Evolutionary conservation across 2,329 filamentous ascomycete species (phyloP).

Genomic region (Colletotrichum australisinense): DNA sequence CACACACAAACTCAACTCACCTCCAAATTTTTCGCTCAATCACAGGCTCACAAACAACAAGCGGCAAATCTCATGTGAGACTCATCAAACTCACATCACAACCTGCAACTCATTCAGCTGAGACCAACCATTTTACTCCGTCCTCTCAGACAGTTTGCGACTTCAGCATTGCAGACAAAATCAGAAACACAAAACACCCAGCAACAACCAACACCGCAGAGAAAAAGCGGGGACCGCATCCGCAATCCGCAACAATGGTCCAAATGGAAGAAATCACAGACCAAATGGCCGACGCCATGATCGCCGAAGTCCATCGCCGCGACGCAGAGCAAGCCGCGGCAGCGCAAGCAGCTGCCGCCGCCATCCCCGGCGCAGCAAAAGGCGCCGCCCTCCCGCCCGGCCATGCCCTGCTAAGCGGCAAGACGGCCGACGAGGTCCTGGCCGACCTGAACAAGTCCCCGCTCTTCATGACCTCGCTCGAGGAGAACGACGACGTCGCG

Average conservation of each 20-base stretch:
- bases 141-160: background rate
- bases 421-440: slow-evolving; percentile 66
- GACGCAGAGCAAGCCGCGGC: slow-evolving; percentile 3
- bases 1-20: slow-evolving; percentile 21
- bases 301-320: slow-evolving; percentile 20
- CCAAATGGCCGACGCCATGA: slow-evolving; percentile 50
- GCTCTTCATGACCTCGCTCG: slow-evolving; percentile 95
- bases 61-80: slow-evolving; percentile 8
- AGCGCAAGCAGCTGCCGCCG: slow-evolving; percentile 11
- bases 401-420: slow-evolving; percentile 48
- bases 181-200: too few relatives aligned
- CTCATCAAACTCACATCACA: background rate
- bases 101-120: background rate
- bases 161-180: background rate
- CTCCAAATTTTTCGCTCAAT: slow-evolving; percentile 11
- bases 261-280: slow-evolving; percentile 56
- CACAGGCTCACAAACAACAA: slow-evolving; percentile 3
- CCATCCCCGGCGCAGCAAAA: slow-evolving; percentile 41
- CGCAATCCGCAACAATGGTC: slow-evolving; percentile 42
- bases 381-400: slow-evolving; percentile 59
- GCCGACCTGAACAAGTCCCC: slow-evolving; percentile 73
- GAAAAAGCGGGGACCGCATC: background rate
- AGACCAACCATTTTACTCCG: background rate
- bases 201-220: background rate
- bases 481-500: slow-evolving; percentile 86